Evolutionary conservation across 768 basidiomycete genomes (phyloP), one percentile per base, ranked within the genome.

Genomic region (Nevesoporus exiguus): DNA sequence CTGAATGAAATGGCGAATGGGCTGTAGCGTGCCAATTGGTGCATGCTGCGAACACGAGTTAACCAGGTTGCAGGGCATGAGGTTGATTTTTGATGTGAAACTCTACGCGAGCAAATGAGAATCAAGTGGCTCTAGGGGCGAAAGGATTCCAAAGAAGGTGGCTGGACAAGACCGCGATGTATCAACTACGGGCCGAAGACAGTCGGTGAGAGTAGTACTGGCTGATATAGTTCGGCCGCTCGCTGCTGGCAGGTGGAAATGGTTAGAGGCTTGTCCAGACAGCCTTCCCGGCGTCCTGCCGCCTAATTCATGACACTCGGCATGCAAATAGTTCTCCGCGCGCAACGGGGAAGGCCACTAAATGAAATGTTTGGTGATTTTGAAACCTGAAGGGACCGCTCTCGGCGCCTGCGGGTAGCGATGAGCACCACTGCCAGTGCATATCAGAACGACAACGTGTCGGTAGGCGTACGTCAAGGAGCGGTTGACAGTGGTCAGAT

Each of bases 21-120:
- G 60, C 54, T 55, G 60, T 60, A 64, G 56, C 63, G 54, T 69
- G 57, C 61, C 64, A 66, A 39, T 46, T 17, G 25, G 61, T 55
- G 57, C 70, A 70, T 59, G 69, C 68, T 61, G 62, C 51, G 61
- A 65, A 70, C 69, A 70, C 69, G 69, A 70, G 69, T 70, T 57
- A 63, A 65, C 67, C 69, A 69, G 70, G 70, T 56, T 71, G 69
- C 61, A 68, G n/a, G 56, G 47, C 69, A 70, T 70, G 70, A 71
- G 71, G 68, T 64, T n/a, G 33, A 56, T 55, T 72, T 66, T 57
- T 70, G 69, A 70, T 70, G 68, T 58, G 61, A 53, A 68, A 68
- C 57, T 64, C 60, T 68, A 68, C 31, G 55, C 58, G 66, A 63
- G 56, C 56, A 72, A 72, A 70, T 70, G 68, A 70, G 69, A 67